Evolutionary conservation across 495 filamentous ascomycete genomes (phyloP), one percentile per base, ranked within the genome.

Genomic region (Evernia prunastri): DNA sequence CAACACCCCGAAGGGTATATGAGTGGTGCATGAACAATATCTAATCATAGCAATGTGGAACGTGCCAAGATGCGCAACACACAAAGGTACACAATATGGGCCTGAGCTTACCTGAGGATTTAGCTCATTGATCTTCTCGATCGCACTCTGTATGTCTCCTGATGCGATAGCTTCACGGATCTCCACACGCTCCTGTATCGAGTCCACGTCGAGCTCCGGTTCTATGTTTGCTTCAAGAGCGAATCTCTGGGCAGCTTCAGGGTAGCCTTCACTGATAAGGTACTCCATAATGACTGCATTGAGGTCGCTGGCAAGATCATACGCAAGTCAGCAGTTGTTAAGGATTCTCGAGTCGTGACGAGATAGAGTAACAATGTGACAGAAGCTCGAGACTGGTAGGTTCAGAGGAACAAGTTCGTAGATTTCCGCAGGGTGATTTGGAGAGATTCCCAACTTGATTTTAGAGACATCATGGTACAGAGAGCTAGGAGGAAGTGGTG

Each of bases 381-480:
- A 13, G n/a, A 23, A 31, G 23, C 27, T 25, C 5, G 33, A 25
- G 25, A 12, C 17, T 56, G 54, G 27, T 10, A 10, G 3, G 11
- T 51, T 64, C 62, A 64, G 62, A 64, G 6, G 29, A 59, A 84
- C 85, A 89, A 89, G 86, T 87, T 81, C 84, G 83, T 79, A 80
- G 80, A 72, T 87, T 92, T 97, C 94, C 86, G 86, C 94, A 97
- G 78, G 73, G 65, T 74, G 74, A 81, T 89, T 98, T 89, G 85
- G 94, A 99, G 94, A 99, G 94, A 99, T 99, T 99, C 95, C 94
- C 94, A 97, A 93, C 93, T 93, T 93, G 86, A 86, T 80, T 81
- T 79, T 79, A 74, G 73, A 82, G 83, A 69, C 94, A 97, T 97
- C 91, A 94, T 93, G 29, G 31, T 64, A 64, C 56, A 51, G 56